Evolutionary conservation across 2,329 filamentous ascomycete genomes (phyloP).

Genomic region (Claviceps maximensis): DNA sequence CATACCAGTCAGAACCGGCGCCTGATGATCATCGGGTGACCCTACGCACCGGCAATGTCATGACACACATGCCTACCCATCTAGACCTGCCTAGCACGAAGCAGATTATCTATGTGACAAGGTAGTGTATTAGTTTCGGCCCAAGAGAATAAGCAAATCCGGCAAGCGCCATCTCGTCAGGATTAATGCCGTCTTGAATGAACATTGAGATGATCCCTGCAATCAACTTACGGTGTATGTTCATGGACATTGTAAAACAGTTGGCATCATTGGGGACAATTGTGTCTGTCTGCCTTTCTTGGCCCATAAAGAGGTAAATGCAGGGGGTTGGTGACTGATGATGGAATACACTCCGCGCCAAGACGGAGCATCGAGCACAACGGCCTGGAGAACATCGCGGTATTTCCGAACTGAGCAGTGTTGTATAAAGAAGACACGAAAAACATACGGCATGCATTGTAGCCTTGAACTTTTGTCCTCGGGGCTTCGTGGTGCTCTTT

Average conservation of each 20-base stretch:
- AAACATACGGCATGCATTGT: background rate
- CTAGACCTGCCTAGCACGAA: too few relatives aligned
- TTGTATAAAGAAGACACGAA: too few relatives aligned
- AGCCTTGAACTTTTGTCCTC: background rate
- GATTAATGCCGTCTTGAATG: background rate
- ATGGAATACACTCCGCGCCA: background rate
- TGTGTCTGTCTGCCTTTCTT: background rate
- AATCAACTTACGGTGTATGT: background rate
- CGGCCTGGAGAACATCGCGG: too few relatives aligned
- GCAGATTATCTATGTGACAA: too few relatives aligned
- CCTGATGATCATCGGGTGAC: background rate
- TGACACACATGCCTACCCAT: too few relatives aligned
- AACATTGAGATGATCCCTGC: background rate
- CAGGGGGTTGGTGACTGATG: background rate
- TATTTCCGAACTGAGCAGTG: too few relatives aligned
- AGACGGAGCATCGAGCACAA: background rate
- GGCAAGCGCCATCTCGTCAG: background rate
- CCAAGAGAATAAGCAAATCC: background rate
- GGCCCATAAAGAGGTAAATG: background rate
- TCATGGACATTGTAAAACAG: background rate
- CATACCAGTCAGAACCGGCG: background rate
- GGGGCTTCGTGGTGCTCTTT: background rate
- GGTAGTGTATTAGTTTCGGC: too few relatives aligned
- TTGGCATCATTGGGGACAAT: background rate
- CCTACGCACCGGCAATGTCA: background rate